phyloP scores from a whole-genome alignment of 768 basidiomycete species.

The Suillus hirtellus region DNA sequence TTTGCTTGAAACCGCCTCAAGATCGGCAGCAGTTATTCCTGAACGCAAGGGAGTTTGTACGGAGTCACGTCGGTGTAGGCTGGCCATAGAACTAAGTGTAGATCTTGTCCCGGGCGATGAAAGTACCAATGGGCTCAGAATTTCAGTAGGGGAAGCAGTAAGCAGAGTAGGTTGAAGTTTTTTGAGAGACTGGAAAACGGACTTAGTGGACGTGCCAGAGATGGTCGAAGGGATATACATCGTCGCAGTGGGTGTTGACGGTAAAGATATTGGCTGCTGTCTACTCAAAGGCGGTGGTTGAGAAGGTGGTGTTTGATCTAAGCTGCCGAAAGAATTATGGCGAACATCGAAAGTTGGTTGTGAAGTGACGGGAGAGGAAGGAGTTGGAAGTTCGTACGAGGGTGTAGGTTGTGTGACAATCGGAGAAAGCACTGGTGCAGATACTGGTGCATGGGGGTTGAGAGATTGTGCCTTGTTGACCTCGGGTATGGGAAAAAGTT shows the following conservation, averaged over 20 bases:
- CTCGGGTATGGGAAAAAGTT: neutral
- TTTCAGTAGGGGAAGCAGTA: conserved; percentile 27
- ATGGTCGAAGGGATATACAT: conserved; percentile 19
- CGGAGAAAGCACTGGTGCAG: conserved; percentile 7
- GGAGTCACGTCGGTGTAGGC: conserved; percentile 26
- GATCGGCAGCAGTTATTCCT: conserved; percentile 14
- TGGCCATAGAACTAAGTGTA: conserved; percentile 15
- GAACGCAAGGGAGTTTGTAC: conserved; percentile 26
- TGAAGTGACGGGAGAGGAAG: conserved; percentile 14
- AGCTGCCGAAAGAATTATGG: conserved; percentile 1
- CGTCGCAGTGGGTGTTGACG: conserved; percentile 31
- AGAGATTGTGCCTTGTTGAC: conserved; percentile 12
- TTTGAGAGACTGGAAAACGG: conserved; percentile 22
- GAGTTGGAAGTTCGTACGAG: conserved; percentile 19
- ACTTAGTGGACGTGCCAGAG: conserved; percentile 17
- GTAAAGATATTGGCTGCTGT: conserved; percentile 34
- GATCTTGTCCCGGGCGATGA: conserved; percentile 26
- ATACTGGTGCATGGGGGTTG: conserved; percentile 22
- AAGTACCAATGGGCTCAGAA: conserved; percentile 31
- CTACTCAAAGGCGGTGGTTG: conserved; percentile 32
- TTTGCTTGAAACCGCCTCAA: conserved; percentile 14
- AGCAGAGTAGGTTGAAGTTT: conserved; percentile 28
- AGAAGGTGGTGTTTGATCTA: conserved; percentile 15
- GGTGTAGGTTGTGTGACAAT: neutral
- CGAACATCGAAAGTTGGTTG: conserved; percentile 10